Conservation (phyloP, 192 early-diverging fungal genomes). For the Martensiomyces pterosporus region DNA sequence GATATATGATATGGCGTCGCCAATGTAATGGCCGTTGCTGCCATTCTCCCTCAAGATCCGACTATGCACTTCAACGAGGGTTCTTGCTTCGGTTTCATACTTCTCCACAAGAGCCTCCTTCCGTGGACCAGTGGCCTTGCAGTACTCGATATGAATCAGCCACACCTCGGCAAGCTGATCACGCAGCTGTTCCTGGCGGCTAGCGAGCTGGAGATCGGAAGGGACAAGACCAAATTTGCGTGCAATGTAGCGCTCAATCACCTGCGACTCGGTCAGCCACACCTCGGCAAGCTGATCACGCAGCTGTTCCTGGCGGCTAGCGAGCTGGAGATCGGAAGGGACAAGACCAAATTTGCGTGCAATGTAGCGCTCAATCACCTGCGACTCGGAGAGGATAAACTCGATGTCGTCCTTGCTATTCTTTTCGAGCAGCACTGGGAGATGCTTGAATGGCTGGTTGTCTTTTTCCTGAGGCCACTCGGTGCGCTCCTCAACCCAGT, state of each 20-base stretch:
- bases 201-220: conserved; percentile 19
- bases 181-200: conserved; percentile 28
- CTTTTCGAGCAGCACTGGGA: conserved; percentile 38
- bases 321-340: background rate
- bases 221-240: conserved; percentile 44
- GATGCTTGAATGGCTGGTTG: conserved; percentile 28
- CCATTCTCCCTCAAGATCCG: conserved; percentile 46
- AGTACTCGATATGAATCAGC: background rate
- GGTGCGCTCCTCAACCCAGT: conserved; percentile 7
- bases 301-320: conserved; percentile 8
- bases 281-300: conserved; percentile 9
- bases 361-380: conserved; percentile 41
- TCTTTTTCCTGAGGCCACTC: conserved; percentile 26
- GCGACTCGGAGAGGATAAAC: conserved; percentile 20
- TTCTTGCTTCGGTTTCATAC: conserved; percentile 6
- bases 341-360: conserved; percentile 26
- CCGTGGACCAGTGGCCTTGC: background rate
- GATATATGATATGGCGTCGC: conserved; percentile 29
- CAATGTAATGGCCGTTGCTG: conserved; percentile 48
- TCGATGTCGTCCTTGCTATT: conserved; percentile 6
- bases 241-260: conserved; percentile 54
- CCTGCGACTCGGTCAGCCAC: conserved; percentile 35
- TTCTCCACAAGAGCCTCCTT: conserved; percentile 14
- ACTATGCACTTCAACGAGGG: conserved; percentile 28
- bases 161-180: conserved; percentile 12